A percentile compares a stretch with the other conserved stretches of the same genome.
Evolutionary conservation across 352 stramenopile genomes (phyloP).

Genomic region (Globisporangium abappressorium): DNA sequence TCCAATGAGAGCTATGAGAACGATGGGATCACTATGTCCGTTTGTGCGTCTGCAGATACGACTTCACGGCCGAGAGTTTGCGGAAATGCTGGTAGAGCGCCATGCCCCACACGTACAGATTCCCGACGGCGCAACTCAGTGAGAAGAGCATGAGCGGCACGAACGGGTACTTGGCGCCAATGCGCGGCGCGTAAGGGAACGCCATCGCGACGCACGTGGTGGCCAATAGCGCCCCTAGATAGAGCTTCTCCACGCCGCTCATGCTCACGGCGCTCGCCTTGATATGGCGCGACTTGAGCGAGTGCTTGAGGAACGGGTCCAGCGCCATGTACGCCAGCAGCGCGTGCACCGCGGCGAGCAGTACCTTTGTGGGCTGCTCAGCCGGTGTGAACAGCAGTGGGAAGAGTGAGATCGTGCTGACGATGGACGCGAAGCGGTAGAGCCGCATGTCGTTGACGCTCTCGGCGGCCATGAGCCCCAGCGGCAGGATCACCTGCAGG

Average conservation of each 20-base stretch:
- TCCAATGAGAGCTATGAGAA: not conserved
- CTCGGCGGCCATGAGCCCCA: conserved; percentile 68
- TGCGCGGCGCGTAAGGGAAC: conserved; percentile 53
- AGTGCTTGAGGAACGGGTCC: conserved; percentile 65
- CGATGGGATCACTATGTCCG: not conserved
- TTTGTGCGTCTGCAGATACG: conserved; percentile 40
- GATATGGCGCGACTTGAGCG: conserved; percentile 66
- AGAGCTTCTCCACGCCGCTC: conserved; percentile 52
- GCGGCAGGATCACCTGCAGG: conserved; percentile 80
- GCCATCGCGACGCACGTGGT: conserved; percentile 34
- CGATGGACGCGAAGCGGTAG: conserved; percentile 67
- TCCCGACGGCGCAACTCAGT: conserved; percentile 63
- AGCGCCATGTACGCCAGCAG: conserved; percentile 62
- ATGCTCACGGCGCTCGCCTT: conserved; percentile 59
- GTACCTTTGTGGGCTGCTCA: conserved; percentile 72
- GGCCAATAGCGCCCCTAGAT: conserved; percentile 36
- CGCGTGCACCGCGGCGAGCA: conserved; percentile 60
- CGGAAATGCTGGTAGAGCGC: conserved; percentile 58
- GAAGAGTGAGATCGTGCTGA: conserved; percentile 80
- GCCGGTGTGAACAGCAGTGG: conserved; percentile 81
- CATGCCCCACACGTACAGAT: conserved; percentile 76
- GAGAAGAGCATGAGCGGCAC: conserved; percentile 81
- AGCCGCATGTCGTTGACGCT: conserved; percentile 82
- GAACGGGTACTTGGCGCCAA: conserved; percentile 59
- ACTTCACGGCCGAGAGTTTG: conserved; percentile 68